phyloP scores from a whole-genome alignment of 495 filamentous ascomycete genomes.

The Penicillium samsonianum region DNA sequence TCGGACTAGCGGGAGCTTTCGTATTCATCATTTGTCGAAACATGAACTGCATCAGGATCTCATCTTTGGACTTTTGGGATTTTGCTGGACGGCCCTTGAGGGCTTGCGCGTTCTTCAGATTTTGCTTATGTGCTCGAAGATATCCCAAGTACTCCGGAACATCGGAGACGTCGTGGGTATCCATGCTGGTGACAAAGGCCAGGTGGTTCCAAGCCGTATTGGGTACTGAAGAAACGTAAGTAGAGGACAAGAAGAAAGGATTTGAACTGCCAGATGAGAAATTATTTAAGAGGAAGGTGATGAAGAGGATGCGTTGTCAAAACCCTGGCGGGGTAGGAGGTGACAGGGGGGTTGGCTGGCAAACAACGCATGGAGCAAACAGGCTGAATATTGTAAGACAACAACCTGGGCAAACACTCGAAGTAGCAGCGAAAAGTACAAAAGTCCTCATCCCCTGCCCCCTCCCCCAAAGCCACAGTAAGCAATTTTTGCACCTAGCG shows the following conservation, averaged over 20 bases:
- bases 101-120: slow-evolving; percentile 19
- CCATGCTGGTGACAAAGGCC: slow-evolving; percentile 24
- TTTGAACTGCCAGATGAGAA: neutral
- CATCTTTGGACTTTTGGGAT: slow-evolving; percentile 22
- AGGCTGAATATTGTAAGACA: neutral
- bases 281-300: neutral
- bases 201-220: neutral
- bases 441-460: too few relatives aligned
- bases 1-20: neutral
- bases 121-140: slow-evolving; percentile 18
- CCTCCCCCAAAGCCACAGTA: too few relatives aligned
- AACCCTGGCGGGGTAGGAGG: neutral
- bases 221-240: neutral
- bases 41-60: slow-evolving; percentile 25
- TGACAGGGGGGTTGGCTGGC: neutral
- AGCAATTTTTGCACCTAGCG: too few relatives aligned
- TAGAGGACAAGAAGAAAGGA: neutral
- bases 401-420: neutral
- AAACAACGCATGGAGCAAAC: neutral
- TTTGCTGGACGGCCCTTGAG: slow-evolving; percentile 21
- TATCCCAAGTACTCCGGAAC: slow-evolving; percentile 10
- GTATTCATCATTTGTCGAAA: slow-evolving; percentile 15
- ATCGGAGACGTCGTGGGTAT: slow-evolving; percentile 29
- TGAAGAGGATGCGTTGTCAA: neutral
- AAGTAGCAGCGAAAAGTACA: too few relatives aligned